Percentiles rank a stretch among this genome's conserved stretches.
Evolutionary conservation across 306 rosid genomes (phyloP).

Genomic region (Quercus gilva): DNA sequence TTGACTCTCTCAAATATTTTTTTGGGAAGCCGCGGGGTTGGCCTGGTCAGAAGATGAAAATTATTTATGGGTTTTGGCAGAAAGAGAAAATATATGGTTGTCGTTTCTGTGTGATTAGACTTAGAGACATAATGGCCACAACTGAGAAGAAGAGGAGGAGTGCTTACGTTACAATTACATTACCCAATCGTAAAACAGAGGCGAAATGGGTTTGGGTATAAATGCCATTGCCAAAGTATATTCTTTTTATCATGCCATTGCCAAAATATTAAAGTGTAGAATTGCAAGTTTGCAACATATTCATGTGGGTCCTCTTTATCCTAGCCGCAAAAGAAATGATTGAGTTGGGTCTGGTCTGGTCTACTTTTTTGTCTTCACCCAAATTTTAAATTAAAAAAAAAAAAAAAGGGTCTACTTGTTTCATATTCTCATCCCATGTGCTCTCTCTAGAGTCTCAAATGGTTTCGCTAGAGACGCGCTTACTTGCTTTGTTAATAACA

Average conservation of each 20-base stretch:
- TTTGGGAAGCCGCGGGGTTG: too few species aligned
- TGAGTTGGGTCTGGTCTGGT: conserved; percentile 22
- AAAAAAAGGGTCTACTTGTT: background rate
- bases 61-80: too few species aligned
- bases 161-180: conserved; percentile 3
- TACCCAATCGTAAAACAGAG: background rate
- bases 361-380: too few species aligned
- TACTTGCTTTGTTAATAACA: too few species aligned
- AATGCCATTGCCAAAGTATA: conserved; percentile 31
- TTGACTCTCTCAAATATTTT: too few species aligned
- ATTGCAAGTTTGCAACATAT: background rate
- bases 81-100: too few species aligned
- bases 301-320: conserved; percentile 2
- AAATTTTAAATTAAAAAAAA: too few species aligned
- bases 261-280: background rate
- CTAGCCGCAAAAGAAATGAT: conserved; percentile 29
- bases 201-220: background rate
- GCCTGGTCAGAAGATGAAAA: too few species aligned
- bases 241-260: background rate
- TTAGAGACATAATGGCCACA: conserved; percentile 28
- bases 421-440: conserved; percentile 12
- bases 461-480: too few species aligned
- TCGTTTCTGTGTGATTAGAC: background rate
- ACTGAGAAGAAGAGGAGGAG: background rate
- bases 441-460: background rate